A percentile compares a stretch with the other conserved stretches of the same genome.
Evolutionary conservation across 768 basidiomycete species (phyloP).

Genomic region (Asterophora lycoperdoides): DNA sequence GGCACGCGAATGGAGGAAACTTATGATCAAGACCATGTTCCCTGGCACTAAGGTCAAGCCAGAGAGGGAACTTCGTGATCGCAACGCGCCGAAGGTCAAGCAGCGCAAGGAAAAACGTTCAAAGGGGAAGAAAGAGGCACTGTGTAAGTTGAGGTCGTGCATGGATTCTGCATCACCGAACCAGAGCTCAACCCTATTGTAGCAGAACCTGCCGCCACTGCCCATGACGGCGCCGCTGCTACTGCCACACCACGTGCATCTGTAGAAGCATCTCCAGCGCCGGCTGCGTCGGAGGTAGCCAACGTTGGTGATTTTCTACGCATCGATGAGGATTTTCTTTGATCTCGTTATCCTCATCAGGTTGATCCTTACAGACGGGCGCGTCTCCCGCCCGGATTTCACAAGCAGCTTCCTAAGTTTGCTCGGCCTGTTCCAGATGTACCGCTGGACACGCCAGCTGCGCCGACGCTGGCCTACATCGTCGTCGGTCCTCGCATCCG

Average conservation of each 20-base stretch:
- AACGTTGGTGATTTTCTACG: slow-evolving; percentile 4
- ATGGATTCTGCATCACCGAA: neutral
- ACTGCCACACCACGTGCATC: neutral
- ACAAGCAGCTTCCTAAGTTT: slow-evolving; percentile 36
- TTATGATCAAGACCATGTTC: slow-evolving; percentile 60
- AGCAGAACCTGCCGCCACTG: neutral
- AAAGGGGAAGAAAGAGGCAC: neutral
- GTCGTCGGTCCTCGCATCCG: slow-evolving; percentile 50
- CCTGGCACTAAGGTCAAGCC: slow-evolving; percentile 33
- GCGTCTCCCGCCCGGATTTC: slow-evolving; percentile 30
- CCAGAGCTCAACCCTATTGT: neutral
- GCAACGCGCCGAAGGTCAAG: neutral
- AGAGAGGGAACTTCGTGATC: slow-evolving; percentile 1
- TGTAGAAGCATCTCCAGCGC: neutral
- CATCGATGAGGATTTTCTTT: neutral
- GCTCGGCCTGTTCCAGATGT: slow-evolving; percentile 13
- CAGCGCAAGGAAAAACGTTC: neutral
- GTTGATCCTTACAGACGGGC: slow-evolving; percentile 27
- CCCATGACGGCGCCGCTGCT: neutral
- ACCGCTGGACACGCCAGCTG: slow-evolving; percentile 13
- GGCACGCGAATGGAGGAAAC: slow-evolving; percentile 53
- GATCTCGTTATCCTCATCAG: slow-evolving; percentile 6
- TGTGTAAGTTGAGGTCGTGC: neutral
- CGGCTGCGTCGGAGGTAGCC: neutral
- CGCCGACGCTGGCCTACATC: slow-evolving; percentile 44